A percentile compares a stretch with the other conserved stretches of the same genome.
Conservation (phyloP, 768 basidiomycete genomes). For the Cyclocybe aegerita region DNA sequence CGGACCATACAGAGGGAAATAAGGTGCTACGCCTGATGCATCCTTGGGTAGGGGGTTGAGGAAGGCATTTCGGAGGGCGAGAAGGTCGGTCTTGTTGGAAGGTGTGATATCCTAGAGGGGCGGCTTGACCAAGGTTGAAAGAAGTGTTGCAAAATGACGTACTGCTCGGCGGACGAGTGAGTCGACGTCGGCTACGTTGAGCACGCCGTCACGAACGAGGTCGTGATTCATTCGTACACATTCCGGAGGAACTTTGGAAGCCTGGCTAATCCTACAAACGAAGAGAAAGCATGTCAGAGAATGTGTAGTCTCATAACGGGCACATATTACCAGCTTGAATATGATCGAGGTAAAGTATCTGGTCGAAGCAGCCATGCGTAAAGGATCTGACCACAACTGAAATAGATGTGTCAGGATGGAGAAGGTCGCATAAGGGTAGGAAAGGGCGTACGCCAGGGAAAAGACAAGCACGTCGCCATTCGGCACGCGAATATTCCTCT, state of each 20-base stretch:
- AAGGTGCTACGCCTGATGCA: constrained; percentile 17
- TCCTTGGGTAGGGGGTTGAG: constrained; percentile 28
- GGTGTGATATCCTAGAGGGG: constrained; percentile 48
- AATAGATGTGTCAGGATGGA: background rate
- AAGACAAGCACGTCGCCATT: constrained; percentile 86
- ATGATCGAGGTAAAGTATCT: constrained; percentile 81
- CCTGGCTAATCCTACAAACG: constrained; percentile 62
- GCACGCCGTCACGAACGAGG: constrained; percentile 55
- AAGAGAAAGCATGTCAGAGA: background rate
- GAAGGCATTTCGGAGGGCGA: constrained; percentile 36
- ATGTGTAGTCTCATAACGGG: background rate
- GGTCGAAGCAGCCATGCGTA: constrained; percentile 77
- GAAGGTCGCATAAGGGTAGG: background rate
- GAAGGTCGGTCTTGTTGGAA: constrained; percentile 48
- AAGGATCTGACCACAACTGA: constrained; percentile 82
- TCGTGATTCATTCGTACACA: constrained; percentile 60
- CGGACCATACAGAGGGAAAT: constrained; percentile 55
- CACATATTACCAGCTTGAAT: constrained; percentile 59
- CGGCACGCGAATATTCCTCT: constrained; percentile 68
- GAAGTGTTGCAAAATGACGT: constrained; percentile 10
- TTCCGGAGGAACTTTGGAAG: constrained; percentile 60
- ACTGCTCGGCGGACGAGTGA: constrained; percentile 50
- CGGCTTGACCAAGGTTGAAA: background rate
- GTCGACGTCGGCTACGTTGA: constrained; percentile 60
- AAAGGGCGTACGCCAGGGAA: constrained; percentile 55